Evolutionary conservation across 768 basidiomycete species (phyloP).

Genomic region (Boletus bicolor): DNA sequence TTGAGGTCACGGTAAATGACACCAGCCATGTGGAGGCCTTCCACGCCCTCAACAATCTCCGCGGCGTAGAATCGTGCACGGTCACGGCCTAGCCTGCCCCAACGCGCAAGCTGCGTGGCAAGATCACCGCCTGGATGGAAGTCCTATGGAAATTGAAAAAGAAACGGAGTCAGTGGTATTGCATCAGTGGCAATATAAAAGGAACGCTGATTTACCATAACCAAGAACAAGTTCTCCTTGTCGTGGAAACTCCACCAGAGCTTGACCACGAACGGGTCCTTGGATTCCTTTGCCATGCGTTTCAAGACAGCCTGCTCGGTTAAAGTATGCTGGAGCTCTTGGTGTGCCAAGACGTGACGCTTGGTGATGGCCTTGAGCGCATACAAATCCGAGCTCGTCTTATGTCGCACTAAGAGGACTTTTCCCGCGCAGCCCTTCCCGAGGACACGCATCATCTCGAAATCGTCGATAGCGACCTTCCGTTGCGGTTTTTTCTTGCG

Average conservation of each 20-base stretch:
- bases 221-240: conserved; percentile 93
- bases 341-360: conserved; percentile 92
- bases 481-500: conserved; percentile 52
- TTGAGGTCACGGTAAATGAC: conserved; percentile 98
- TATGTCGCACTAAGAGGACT: conserved; percentile 86
- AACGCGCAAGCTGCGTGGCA: conserved; percentile 94
- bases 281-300: conserved; percentile 84
- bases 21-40: conserved; percentile 89
- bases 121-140: conserved; percentile 96
- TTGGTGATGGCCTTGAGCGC: conserved; percentile 99
- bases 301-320: conserved; percentile 96
- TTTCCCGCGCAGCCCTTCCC: conserved; percentile 98
- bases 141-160: conserved; percentile 48
- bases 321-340: conserved; percentile 93
- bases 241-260: conserved; percentile 99
- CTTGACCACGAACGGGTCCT: conserved; percentile 93
- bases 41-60: conserved; percentile 95
- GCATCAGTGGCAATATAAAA: conserved; percentile 12
- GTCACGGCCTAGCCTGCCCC: conserved; percentile 91
- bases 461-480: conserved; percentile 84
- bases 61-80: conserved; percentile 96
- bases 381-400: conserved; percentile 66
- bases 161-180: conserved; percentile 9
- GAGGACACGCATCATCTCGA: conserved; percentile 95
- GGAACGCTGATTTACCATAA: conserved; percentile 62